A percentile compares a stretch with the other conserved stretches of the same genome.
These are phyloP conservation scores for Argentina anserina DNA, from an alignment of 306 rosid genomes.

Conservation along the genomic window DNA sequence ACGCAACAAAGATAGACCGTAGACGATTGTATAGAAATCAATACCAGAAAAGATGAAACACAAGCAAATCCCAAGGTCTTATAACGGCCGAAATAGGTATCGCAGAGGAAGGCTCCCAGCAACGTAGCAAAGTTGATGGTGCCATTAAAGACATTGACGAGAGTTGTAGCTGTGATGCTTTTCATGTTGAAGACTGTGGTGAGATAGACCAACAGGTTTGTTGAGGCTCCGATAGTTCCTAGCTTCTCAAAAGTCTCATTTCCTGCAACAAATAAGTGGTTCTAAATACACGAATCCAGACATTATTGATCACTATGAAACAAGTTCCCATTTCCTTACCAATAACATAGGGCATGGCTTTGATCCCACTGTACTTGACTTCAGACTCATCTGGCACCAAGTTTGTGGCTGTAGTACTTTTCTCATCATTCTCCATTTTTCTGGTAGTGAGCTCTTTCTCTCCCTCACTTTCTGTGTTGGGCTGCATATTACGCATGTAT, in stretches of 20 bases:
- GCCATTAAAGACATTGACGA: slow-evolving; percentile 64
- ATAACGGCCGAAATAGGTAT: slow-evolving; percentile 80
- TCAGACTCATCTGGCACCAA: slow-evolving; percentile 30
- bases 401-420: not conserved
- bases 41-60: slow-evolving; percentile 68
- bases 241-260: slow-evolving; percentile 93
- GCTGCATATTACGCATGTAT: not conserved
- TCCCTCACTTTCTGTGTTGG: not conserved
- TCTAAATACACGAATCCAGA: not conserved
- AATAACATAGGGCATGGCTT: slow-evolving; percentile 79
- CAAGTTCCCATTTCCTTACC: slow-evolving; percentile 33
- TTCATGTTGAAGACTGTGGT: slow-evolving; percentile 76
- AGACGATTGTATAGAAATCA: not conserved
- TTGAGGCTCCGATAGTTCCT: slow-evolving; percentile 74
- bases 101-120: slow-evolving; percentile 70
- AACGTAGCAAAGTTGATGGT: slow-evolving; percentile 76
- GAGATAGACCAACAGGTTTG: slow-evolving; percentile 72
- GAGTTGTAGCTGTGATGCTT: slow-evolving; percentile 66
- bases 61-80: slow-evolving; percentile 71
- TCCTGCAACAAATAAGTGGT: slow-evolving; percentile 34
- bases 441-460: not conserved
- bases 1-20: not conserved
- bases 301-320: not conserved
- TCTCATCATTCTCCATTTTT: slow-evolving; percentile 27
- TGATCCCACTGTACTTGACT: slow-evolving; percentile 65